A percentile compares a stretch with the other conserved stretches of the same genome.
These are phyloP conservation scores for Talaromyces wortmannii DNA, from an alignment of 495 filamentous ascomycete genomes.

Conservation along the genomic window DNA sequence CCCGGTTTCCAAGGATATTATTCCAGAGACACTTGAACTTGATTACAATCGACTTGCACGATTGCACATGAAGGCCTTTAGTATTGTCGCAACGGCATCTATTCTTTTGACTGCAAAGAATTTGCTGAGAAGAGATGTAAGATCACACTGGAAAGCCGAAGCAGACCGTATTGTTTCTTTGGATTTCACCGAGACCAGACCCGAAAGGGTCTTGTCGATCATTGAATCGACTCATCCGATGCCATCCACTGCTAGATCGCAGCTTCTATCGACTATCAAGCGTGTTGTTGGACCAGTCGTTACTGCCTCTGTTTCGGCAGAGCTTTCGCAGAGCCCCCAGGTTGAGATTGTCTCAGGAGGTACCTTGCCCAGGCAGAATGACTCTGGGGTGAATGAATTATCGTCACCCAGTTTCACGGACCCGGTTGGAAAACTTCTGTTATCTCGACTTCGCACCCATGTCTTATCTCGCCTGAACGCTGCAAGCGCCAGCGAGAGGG, in stretches of 20 bases:
- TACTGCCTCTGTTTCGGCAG: constrained; percentile 23
- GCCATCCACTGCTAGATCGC: constrained; percentile 46
- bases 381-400: constrained; percentile 12
- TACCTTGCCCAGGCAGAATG: constrained; percentile 1
- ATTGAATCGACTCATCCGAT: constrained; percentile 76
- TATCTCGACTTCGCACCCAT: constrained; percentile 66
- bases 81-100: constrained; percentile 70
- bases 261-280: constrained; percentile 40
- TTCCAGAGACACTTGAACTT: constrained; percentile 83
- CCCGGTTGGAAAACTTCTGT: constrained; percentile 75
- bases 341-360: constrained; percentile 25
- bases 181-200: constrained; percentile 46
- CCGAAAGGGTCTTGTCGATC: constrained; percentile 65
- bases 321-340: constrained; percentile 22
- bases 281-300: constrained; percentile 47
- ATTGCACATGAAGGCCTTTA: constrained; percentile 61
- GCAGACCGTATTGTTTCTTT: constrained; percentile 65
- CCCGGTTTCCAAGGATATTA: constrained; percentile 44
- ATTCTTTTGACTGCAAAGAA: constrained; percentile 93
- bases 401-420: constrained; percentile 48
- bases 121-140: constrained; percentile 85
- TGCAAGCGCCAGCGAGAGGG: constrained; percentile 69
- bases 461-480: constrained; percentile 71
- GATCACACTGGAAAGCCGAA: constrained; percentile 82
- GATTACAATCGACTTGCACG: constrained; percentile 64